These are phyloP conservation scores for Saccharomycopsis hybrid DNA, from an alignment of 1,139 yeast genomes.

Conservation along the genomic window DNA sequence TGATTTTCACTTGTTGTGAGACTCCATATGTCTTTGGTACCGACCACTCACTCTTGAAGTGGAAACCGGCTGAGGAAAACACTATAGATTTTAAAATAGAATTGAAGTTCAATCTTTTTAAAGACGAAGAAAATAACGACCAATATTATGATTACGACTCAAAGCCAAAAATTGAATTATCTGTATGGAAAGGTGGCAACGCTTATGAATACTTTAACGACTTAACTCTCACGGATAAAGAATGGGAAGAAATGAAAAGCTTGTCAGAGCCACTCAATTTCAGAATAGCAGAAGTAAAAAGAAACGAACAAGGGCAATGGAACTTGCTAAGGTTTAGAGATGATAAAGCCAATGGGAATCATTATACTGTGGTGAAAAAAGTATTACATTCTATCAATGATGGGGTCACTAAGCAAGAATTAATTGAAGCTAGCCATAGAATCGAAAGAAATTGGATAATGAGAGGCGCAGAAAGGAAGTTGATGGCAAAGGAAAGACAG, in stretches of 20 bases:
- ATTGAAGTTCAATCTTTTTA: constrained; percentile 56
- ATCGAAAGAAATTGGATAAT: constrained; percentile 44
- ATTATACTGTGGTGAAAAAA: constrained; percentile 69
- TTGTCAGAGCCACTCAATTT: constrained; percentile 80
- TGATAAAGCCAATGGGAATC: constrained; percentile 87
- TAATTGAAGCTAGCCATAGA: constrained; percentile 41
- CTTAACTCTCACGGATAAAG: constrained; percentile 56
- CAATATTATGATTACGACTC: constrained; percentile 77
- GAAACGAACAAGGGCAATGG: constrained; percentile 65
- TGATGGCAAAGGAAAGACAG: constrained; percentile 9
- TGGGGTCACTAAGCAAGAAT: constrained; percentile 74
- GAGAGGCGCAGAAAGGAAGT: constrained; percentile 32
- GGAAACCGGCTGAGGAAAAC: constrained; percentile 97
- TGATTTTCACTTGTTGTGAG: constrained; percentile 86
- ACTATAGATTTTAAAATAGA: constrained; percentile 80
- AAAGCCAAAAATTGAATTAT: constrained; percentile 60
- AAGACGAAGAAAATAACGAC: constrained; percentile 65
- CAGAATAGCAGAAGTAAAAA: constrained; percentile 79
- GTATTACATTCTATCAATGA: constrained; percentile 81
- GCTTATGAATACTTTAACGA: constrained; percentile 63
- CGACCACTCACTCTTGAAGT: constrained; percentile 72
- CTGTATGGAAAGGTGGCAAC: constrained; percentile 75
- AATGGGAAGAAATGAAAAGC: constrained; percentile 73
- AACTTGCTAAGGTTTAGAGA: constrained; percentile 82
- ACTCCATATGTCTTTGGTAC: constrained; percentile 88